A percentile compares a stretch with the other conserved stretches of the same genome.
These are phyloP conservation scores for Flaveria linearis DNA, from an alignment of 129 eudicot species.

Conservation along the genomic window DNA sequence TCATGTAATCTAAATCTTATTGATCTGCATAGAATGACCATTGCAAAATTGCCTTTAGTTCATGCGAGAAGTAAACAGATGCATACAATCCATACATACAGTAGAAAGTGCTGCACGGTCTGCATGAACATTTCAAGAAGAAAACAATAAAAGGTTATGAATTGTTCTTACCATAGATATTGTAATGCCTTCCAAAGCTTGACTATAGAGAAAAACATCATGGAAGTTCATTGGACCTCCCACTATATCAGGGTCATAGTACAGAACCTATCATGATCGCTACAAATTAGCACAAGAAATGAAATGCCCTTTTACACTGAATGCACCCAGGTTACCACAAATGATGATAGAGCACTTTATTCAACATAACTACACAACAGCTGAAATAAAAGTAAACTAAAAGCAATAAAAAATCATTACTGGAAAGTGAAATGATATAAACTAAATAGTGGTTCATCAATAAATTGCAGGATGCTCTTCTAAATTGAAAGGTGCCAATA, in stretches of 20 bases:
- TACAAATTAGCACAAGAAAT: constrained; percentile 20
- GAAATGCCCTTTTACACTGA: background rate
- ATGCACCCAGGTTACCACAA: background rate
- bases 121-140: background rate
- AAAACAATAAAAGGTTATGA: background rate
- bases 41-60: constrained; percentile 6
- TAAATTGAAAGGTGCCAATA: background rate
- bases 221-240: constrained; percentile 85
- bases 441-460: constrained; percentile 3
- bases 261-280: constrained; percentile 54
- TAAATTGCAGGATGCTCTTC: background rate
- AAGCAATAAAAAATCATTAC: background rate
- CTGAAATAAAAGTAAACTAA: background rate
- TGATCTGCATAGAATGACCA: background rate
- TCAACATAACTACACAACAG: background rate
- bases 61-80: constrained; percentile 1
- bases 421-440: background rate
- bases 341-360: background rate
- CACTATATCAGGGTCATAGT: constrained; percentile 77
- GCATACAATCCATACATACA: background rate
- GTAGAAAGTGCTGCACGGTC: constrained; percentile 6
- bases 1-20: background rate
- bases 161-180: constrained; percentile 64
- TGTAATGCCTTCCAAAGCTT: constrained; percentile 90
- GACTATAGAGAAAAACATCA: constrained; percentile 88